Evolutionary conservation across 805 yeast genomes (phyloP), one percentile per base, ranked within the genome.

Genomic region (Lipomyces yamanashiensis): DNA sequence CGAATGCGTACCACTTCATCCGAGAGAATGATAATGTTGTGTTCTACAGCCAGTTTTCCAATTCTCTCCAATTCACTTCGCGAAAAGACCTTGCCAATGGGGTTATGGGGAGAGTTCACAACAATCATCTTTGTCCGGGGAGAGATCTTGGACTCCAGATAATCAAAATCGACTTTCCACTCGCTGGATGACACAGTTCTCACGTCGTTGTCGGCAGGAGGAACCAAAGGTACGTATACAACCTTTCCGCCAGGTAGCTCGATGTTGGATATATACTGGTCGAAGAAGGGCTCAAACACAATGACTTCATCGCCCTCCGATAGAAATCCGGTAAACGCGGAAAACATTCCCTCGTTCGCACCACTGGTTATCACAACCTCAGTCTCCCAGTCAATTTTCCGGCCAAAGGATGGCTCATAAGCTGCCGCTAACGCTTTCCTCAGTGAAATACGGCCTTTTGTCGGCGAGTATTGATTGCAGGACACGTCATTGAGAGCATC

Each of bases 211-310:
- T 88, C 89, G 19, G 79, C 75, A 10, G 99, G 99, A 34, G 95
- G 95, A 70, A 88, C 87, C 66, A 95, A 80, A 54, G 92, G 90
- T 45, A 90, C 96, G 71, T 91, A 92, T 54, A 87, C 91, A 36
- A 90, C 91, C 72, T 86, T 89, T 48, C 97, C 99, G 41, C 98
- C 98, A 5, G 96, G 87, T 79, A 95, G 84, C 75, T 92, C 95
- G 72, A 95, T 89, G 76, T 95, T 93, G 61, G 98, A 86, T 68
- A 95, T 90, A 77, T 95, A 95, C 77, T 95, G 99, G 73, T 95
- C 99, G 74, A 95, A 95, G 74, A 92, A 95, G 2, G 99, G 99
- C 76, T 93, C 96, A 74, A 95, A 89, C 13, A 95, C 98, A 75
- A 95, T 89, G 33, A 88, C 99, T 76, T 95, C 99, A 72, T 95